Evolutionary conservation across 805 yeast species (phyloP), one percentile per base, ranked within the genome.

Genomic region (Yarrowia osloensis): DNA sequence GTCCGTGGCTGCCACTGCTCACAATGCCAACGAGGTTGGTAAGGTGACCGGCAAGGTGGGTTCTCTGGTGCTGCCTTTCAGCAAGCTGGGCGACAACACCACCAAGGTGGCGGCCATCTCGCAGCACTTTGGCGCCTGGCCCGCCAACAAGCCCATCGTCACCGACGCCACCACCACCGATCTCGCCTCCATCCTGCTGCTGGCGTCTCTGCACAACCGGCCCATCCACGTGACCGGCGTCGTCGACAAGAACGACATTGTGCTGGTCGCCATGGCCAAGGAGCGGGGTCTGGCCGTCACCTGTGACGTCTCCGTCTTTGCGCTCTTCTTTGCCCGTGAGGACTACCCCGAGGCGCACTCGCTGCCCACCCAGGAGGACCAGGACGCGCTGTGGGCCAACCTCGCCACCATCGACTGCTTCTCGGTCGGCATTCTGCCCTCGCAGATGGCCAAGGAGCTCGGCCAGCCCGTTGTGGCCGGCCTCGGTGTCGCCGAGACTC

Each of bases 81-180:
- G 86, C 75, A 89, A 86, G 70, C 84, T 88, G 74, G 82, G 86
- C 66, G 83, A 84, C 73, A 73, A 74, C 67, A 72, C 79, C 47
- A 82, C 85, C 73, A 88, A 88, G 74, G 90, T 93, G 52, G 83
- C 93, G n/a, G 83, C 89, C 37, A 88, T 91, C 50, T 86, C 96
- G 29, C 82, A 88, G 33, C 96, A 90, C 73, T 86, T 92, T 73
- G 86, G 88, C 70, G 80, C 85, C 39, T 93, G 98, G 97, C 97
- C 97, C 65, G 81, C 83, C 63, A 78, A 78, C 73, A 92, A 91
- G 80, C 94, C 95, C 68, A 88, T 94, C 69, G 84, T 93, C 70
- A 91, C 97, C 47, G 98, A 94, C 78, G 97, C 98, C 61, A 87
- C 86, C 76, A 88, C 94, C 28, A 90, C 97, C 44, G 94, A 91